Conservation (phyloP, 257 asterid genomes). For the Nemophila menziesii region DNA sequence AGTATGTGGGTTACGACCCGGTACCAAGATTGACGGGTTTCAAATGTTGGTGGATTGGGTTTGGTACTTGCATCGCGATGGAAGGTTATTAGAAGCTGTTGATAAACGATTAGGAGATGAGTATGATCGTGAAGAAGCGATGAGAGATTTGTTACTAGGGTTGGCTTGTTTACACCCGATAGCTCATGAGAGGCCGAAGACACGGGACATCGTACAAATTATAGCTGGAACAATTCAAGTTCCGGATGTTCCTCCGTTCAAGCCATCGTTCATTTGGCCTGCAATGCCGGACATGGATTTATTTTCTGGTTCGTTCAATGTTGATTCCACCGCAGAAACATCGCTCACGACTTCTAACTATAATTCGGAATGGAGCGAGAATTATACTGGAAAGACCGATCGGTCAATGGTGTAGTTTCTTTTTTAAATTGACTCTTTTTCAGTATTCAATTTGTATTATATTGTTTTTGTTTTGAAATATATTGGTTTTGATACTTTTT, state of each 20-base stretch:
- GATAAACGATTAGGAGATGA: constrained; percentile 41
- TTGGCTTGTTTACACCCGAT: constrained; percentile 73
- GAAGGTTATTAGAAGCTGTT: constrained; percentile 54
- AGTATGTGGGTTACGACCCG: constrained; percentile 69
- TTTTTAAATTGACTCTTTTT: constrained; percentile 8
- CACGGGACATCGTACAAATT: constrained; percentile 50
- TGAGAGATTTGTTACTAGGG: constrained; percentile 50
- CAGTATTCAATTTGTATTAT: neutral
- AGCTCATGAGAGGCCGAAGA: constrained; percentile 57
- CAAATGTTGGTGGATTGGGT: constrained; percentile 67
- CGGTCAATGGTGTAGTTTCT: constrained; percentile 42
- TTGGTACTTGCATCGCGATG: constrained; percentile 69
- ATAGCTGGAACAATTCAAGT: constrained; percentile 44
- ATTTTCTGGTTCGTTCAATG: constrained; percentile 7
- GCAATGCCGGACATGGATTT: constrained; percentile 10
- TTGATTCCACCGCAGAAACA: constrained; percentile 17
- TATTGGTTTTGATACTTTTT: too few species aligned
- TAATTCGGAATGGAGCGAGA: constrained; percentile 57
- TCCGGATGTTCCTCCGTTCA: constrained; percentile 62
- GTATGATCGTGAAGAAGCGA: constrained; percentile 53
- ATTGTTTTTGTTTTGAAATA: too few species aligned
- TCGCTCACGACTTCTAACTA: constrained; percentile 33
- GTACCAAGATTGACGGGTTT: constrained; percentile 47
- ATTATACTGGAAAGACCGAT: constrained; percentile 26
- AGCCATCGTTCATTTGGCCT: constrained; percentile 93